Percentiles rank a stretch among this genome's conserved stretches.
Conservation (phyloP, 225 moss, liverwort and hornwort species). For the Anthoceros angustus region DNA sequence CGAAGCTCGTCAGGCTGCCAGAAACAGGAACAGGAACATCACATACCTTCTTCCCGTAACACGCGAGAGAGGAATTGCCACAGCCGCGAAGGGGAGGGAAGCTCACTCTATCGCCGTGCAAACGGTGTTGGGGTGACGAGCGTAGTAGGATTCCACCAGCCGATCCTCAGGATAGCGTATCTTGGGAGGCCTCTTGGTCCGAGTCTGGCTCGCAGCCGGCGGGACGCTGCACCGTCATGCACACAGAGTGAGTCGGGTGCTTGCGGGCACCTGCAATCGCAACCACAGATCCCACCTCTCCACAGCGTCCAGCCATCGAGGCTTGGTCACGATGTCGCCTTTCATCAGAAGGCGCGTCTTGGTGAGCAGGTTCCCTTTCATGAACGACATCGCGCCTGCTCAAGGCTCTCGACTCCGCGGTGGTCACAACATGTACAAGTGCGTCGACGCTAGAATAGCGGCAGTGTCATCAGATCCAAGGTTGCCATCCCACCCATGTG, state of each 20-base stretch:
- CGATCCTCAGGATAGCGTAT: constrained; percentile 65
- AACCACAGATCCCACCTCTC: constrained; percentile 13
- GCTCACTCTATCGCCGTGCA: constrained; percentile 60
- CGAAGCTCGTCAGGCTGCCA: constrained; percentile 69
- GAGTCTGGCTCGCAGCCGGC: constrained; percentile 50
- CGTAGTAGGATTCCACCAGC: constrained; percentile 63
- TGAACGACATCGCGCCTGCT: constrained; percentile 23
- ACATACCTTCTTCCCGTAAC: not conserved
- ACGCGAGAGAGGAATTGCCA: not conserved
- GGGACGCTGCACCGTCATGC: constrained; percentile 35
- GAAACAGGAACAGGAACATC: constrained; percentile 9
- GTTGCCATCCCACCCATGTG: constrained; percentile 79
- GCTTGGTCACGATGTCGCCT: constrained; percentile 48
- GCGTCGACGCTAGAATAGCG: not conserved
- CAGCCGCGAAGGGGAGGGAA: not conserved
- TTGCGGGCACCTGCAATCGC: not conserved
- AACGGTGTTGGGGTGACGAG: constrained; percentile 71
- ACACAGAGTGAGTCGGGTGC: not conserved
- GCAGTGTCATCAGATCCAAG: constrained; percentile 35
- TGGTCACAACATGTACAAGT: too few species aligned
- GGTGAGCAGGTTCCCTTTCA: constrained; percentile 26
- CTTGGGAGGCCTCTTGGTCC: constrained; percentile 57
- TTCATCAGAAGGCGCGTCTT: constrained; percentile 29
- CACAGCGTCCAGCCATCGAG: constrained; percentile 69
- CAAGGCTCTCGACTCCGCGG: too few species aligned